These are phyloP conservation scores for Aspergillus sergii DNA, from an alignment of 2,329 filamentous ascomycete species.

Conservation along the genomic window DNA sequence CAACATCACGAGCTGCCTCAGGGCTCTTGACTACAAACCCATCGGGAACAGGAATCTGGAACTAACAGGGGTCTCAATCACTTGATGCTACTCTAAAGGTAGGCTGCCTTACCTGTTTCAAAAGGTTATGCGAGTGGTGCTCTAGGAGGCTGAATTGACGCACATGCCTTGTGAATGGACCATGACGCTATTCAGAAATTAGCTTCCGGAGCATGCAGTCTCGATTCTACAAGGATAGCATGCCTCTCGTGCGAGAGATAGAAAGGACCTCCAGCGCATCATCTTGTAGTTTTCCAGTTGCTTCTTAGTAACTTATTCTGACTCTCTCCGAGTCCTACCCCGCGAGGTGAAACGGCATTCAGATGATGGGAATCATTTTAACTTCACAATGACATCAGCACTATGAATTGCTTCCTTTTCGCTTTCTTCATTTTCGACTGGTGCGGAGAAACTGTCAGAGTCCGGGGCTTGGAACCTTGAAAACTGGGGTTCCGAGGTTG, in stretches of 20 bases:
- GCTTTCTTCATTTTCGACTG: not conserved
- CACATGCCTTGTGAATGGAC: slow-evolving; percentile 12
- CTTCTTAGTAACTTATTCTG: not conserved
- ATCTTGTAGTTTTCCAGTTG: not conserved
- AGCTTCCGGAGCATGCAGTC: not conserved
- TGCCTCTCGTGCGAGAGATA: not conserved
- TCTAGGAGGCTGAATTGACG: slow-evolving; percentile 27
- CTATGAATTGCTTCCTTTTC: not conserved
- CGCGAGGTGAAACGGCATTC: not conserved
- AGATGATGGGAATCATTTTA: not conserved
- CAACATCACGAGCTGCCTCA: slow-evolving; percentile 26
- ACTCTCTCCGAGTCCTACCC: not conserved
- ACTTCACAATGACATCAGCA: not conserved
- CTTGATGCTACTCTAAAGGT: not conserved
- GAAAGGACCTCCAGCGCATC: not conserved
- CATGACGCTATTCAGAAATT: not conserved
- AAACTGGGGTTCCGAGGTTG: not conserved
- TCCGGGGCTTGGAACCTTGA: not conserved
- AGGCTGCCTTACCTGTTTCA: slow-evolving; percentile 22
- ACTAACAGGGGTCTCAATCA: slow-evolving; percentile 19
- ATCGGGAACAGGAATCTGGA: slow-evolving; percentile 29
- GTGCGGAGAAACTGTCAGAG: not conserved
- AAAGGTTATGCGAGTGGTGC: slow-evolving; percentile 28
- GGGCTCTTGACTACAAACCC: slow-evolving; percentile 28
- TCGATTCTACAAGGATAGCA: not conserved